Conservation (phyloP, 2,329 filamentous ascomycete species). For the Acrocalymma vagum region DNA sequence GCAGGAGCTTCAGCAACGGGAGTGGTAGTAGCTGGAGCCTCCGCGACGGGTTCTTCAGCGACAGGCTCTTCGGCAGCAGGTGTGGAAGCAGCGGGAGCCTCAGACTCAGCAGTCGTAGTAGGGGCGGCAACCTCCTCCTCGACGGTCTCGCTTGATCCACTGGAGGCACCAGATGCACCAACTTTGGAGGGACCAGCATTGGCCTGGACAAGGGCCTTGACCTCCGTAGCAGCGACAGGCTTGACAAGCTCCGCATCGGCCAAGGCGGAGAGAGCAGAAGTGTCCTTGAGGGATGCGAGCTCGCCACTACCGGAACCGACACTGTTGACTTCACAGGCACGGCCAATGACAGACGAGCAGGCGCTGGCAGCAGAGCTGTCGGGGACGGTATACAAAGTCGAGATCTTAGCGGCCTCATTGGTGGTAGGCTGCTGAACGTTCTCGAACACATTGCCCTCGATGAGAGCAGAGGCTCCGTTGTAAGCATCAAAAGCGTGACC, state of each 20-base stretch:
- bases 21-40: constrained; percentile 1
- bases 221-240: constrained; percentile 20
- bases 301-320: constrained; percentile 29
- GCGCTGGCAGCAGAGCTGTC: constrained; percentile 30
- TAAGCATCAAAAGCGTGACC: constrained; percentile 53
- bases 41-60: neutral
- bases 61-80: no score
- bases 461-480: constrained; percentile 23
- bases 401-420: constrained; percentile 29
- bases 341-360: constrained; percentile 25
- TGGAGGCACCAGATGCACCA: constrained; percentile 8
- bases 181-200: constrained; percentile 29
- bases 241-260: constrained; percentile 19
- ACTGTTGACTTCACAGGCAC: constrained; percentile 25
- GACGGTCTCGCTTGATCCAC: neutral
- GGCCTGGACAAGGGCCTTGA: constrained; percentile 29
- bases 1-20: constrained; percentile 1
- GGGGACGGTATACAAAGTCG: constrained; percentile 38
- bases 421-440: constrained; percentile 52
- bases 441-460: constrained; percentile 58
- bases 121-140: constrained; percentile 4
- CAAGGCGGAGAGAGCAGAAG: constrained; percentile 21
- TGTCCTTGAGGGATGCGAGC: constrained; percentile 16
- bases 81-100: constrained; percentile 1
- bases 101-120: neutral